Percentiles rank a stretch among this genome's conserved stretches.
phyloP scores from a whole-genome alignment of 352 stramenopile genomes.

The Phytophthora boehmeriae region DNA sequence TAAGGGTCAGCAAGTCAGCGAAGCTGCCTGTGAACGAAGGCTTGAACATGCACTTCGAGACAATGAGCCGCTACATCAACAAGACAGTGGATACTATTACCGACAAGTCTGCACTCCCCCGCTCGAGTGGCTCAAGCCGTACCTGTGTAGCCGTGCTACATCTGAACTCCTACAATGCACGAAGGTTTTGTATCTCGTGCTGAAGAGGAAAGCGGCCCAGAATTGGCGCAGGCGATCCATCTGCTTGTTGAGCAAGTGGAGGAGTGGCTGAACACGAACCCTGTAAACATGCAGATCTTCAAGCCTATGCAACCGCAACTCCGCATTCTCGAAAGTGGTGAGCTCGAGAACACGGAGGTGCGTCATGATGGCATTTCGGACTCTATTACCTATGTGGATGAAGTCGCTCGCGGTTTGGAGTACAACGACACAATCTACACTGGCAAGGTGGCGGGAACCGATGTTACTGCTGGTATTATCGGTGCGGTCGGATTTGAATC shows the following conservation, averaged over 20 bases:
- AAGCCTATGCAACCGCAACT: conserved; percentile 58
- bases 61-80: conserved; percentile 66
- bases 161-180: conserved; percentile 60
- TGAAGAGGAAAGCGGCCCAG: conserved; percentile 43
- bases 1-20: conserved; percentile 17
- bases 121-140: conserved; percentile 64
- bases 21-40: conserved; percentile 35
- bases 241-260: conserved; percentile 68
- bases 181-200: conserved; percentile 57
- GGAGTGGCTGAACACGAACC: conserved; percentile 53
- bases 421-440: conserved; percentile 44
- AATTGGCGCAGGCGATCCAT: conserved; percentile 59
- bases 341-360: conserved; percentile 62
- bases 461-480: conserved; percentile 35
- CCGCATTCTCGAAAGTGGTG: conserved; percentile 53
- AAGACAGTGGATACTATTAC: conserved; percentile 48
- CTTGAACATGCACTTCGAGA: conserved; percentile 48
- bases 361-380: conserved; percentile 51
- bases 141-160: conserved; percentile 75
- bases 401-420: conserved; percentile 66
- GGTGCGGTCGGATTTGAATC: conserved; percentile 63
- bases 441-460: conserved; percentile 24
- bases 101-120: conserved; percentile 39
- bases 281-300: conserved; percentile 67
- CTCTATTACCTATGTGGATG: conserved; percentile 72